Base-by-base conservation (phyloP, 208 protist genomes). In the Leishmania martiniquensis region DNA sequence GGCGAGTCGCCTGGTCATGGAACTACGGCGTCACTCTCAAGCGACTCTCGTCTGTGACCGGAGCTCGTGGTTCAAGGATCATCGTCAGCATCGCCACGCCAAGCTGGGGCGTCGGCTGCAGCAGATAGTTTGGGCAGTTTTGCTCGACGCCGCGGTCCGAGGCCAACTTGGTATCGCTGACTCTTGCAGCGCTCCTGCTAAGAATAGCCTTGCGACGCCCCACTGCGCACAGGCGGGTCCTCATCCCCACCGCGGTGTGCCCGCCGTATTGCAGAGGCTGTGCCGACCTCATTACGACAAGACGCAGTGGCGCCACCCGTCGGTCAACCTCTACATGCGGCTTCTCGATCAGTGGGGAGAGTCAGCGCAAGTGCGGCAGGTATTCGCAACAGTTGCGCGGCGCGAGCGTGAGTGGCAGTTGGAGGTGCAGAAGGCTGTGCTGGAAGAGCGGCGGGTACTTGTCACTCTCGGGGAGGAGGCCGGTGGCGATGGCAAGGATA, bases 271-370 rank as follows among this genome's bases (percentile, higher is more conserved):
- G 34, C 57, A 42, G 34, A 65, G 45, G 44, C 72, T 85, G 62
- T 78, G 55, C 68, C 75, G 69, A 66, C 81, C 81, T 32, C 62
- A 81, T 44, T 86, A 82, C 70, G 74, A 80, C 45, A 78, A 75
- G 34, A 34, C 78, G 68, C 78, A 80, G 59, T 86, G 82, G 91
- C 84, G 77, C 44, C 29, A 68, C 5, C 75, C 73, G 6, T 89
- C 91, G 20, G 85, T 91, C 4, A 87, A 89, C 52, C 47, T 86
- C 17, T 93, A 87, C 72, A 10, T 95, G 45, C 69, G 75, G 2
- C 85, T 91, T 45, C 80, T 95, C 15, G 60, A 87, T 47, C 81
- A 89, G 52, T 95, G 91, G 91, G 62, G 85, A 0, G 57, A 86
- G 69, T 62, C 68, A 15, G 68, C 81, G 34, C 78, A 91, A 37